These are phyloP conservation scores for Glonium stellatum DNA, from an alignment of 495 filamentous ascomycete genomes.

Conservation along the genomic window DNA sequence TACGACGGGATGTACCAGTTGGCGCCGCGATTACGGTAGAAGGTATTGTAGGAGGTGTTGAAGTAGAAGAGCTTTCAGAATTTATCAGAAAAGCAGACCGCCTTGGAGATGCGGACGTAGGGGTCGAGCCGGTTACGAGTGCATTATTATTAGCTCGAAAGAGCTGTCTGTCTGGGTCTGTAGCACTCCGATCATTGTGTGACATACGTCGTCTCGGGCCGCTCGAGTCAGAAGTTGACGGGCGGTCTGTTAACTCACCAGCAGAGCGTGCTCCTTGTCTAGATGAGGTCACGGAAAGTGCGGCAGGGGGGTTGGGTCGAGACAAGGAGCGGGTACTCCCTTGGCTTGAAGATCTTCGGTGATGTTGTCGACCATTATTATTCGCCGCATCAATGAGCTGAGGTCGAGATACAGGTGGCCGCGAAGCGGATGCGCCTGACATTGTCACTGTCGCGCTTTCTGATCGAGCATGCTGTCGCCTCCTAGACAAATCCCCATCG, in stretches of 20 bases:
- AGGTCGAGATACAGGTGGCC: constrained; percentile 51
- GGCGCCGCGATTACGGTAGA: not conserved
- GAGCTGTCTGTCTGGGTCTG: constrained; percentile 38
- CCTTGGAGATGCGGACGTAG: constrained; percentile 15
- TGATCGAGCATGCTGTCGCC: constrained; percentile 20
- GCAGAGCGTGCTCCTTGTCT: constrained; percentile 48
- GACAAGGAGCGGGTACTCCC: constrained; percentile 28
- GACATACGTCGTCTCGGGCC: constrained; percentile 25
- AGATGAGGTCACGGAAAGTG: constrained; percentile 12
- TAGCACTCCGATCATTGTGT: constrained; percentile 40
- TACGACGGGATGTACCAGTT: constrained; percentile 16
- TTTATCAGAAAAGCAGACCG: constrained; percentile 20
- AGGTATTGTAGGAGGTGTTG: not conserved
- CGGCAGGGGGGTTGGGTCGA: constrained; percentile 10
- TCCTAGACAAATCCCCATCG: constrained; percentile 15
- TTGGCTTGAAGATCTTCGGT: constrained; percentile 49
- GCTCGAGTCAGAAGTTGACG: constrained; percentile 32
- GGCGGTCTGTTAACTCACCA: constrained; percentile 51
- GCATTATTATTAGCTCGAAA: constrained; percentile 19
- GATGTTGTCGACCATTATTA: constrained; percentile 37
- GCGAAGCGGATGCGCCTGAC: constrained; percentile 30
- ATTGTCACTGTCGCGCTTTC: constrained; percentile 23
- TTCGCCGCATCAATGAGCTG: constrained; percentile 47
- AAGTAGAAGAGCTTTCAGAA: constrained; percentile 13
- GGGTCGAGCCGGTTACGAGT: constrained; percentile 16